Evolutionary conservation across 2,329 filamentous ascomycete species (phyloP).

Genomic region (Didymella exigua): DNA sequence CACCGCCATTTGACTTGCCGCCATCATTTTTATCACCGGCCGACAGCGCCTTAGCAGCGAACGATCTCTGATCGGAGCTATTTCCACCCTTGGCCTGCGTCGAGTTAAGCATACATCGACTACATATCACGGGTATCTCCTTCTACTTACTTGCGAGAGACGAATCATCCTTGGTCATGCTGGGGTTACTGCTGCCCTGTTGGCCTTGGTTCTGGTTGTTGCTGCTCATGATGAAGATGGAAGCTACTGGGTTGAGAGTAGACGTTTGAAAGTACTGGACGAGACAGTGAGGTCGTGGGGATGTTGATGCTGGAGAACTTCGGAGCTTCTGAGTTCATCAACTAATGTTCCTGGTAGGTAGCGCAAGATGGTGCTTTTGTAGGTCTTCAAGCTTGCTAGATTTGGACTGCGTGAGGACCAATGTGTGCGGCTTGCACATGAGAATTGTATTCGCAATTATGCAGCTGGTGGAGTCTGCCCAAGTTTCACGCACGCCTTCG

Average conservation of each 20-base stretch:
- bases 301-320: neutral
- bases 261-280: no score
- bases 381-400: neutral
- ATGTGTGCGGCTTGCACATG: neutral
- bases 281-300: no score
- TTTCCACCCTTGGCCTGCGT: neutral
- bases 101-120: neutral
- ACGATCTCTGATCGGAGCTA: neutral
- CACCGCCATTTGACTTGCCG: neutral
- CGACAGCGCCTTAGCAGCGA: neutral
- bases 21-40: slow-evolving; percentile 1
- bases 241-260: neutral
- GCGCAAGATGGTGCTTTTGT: neutral
- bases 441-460: neutral
- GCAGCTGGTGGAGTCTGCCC: no score
- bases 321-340: neutral
- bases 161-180: neutral
- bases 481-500: no score
- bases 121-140: neutral
- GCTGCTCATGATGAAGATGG: neutral
- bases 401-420: neutral
- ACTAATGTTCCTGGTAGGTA: neutral
- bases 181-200: neutral
- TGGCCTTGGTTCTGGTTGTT: neutral
- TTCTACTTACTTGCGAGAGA: neutral